Base-by-base conservation (phyloP, 768 basidiomycete genomes). In the Leucosporidium yakuticum region DNA sequence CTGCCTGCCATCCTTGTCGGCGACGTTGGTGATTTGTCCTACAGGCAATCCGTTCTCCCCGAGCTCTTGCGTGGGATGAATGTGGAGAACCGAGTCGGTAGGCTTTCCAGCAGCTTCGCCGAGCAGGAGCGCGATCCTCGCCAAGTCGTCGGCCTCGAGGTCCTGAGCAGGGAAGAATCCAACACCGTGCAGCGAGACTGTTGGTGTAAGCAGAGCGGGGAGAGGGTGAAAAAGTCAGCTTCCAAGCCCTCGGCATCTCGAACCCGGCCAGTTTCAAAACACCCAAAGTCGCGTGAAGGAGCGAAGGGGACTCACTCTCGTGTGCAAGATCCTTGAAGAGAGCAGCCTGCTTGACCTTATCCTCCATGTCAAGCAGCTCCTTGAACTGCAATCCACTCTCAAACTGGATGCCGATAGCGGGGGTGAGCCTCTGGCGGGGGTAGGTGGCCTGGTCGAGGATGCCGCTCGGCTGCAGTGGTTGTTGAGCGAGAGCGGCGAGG, bases 131-230 rank as follows among this genome's bases (percentile, higher is more conserved):
- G 72, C 76, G 48, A 80, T 73, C 1, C 54, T 53, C 53, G 73
- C 75, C 62, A 79, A 72, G 49, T 79, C 74, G 19, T 76, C 75
- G 6, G 69, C 67, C 9, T 66, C 69, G 36, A 78, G 60, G n/a
- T 78, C 73, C 63, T 80, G 79, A 19, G 69, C 75, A 29, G 75
- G 68, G 76, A 80, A 79, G 74, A 79, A 79, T 58, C 75, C 77
- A 65, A 80, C 78, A 0, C 79, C 79, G n/a, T 77, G 73, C 15
- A 71, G 72, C 11, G 78, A 78, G 61, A 80, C 77, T 79, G 56
- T 9, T 36, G 34, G 34, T 36, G 12, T 12, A 44, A 15, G 36
- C 19, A 44, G 51, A 32, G n/a, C 25, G 62, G 20, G 8, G 0
- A 31, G 39, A 27, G 25, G 8, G 17, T 3, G 39, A 15, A 44